Base-by-base conservation (phyloP, 2,329 filamentous ascomycete species). In the Fusarium guadeloupense region DNA sequence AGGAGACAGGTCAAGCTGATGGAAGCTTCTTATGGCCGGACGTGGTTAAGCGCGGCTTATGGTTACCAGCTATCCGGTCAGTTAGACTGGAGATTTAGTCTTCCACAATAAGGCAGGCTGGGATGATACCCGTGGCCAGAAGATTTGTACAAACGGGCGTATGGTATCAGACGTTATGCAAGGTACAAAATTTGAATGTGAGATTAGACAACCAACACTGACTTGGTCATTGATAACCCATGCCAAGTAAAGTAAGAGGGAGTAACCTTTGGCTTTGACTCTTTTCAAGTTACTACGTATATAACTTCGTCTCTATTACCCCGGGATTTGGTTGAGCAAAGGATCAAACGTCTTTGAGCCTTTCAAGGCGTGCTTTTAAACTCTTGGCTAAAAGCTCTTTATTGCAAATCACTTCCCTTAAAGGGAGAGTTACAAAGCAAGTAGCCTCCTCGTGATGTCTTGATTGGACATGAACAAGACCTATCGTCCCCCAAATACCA, bases 11-110 rank as follows among this genome's bases (percentile, higher is more conserved):
- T 35, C 33, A 42, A 30, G 54, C 41, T 59, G 20, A 31, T 54
- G 39, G 34, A 25, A 40, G 35, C 9, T 19, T 38, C 20, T 46
- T 19, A 42, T 30, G 35, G 25, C 54, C 54, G 55, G 55, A 54
- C 40, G 14, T 46, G 54, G 55, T 37, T 54, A 59, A 30, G 55
- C 23, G 39, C 20, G 20, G 30, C 14, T 33, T 30, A 46, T 53
- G 39, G 25, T 44, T 8, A 19, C 21, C 14, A 43, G 12, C 16
- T 20, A 12, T 33, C 6, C 21, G n/a, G 39, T 26, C 17, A 35
- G 6, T 20, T 19, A 7, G 28, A n/a, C 8, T n/a, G 13, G 7
- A 6, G 14, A n/a, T 13, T 20, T 20, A 13, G 12, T 13, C 19
- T 35, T 35, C 5, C 4, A 14, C 3, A 5, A 35, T n/a, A 31